Evolutionary conservation across 2,329 filamentous ascomycete genomes (phyloP).

Genomic region (Fusarium subglutinans): DNA sequence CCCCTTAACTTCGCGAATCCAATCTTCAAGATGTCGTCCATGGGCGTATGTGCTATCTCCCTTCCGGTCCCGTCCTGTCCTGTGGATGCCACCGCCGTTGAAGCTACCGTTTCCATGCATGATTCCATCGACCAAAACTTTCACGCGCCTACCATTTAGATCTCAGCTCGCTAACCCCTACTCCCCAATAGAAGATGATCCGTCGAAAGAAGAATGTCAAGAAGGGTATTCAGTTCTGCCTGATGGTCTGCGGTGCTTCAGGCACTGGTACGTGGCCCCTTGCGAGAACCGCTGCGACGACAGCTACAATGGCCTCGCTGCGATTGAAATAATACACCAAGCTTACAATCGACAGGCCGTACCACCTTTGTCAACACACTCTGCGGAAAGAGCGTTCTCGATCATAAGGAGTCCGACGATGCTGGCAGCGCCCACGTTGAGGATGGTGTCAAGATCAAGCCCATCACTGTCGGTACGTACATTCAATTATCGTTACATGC

Average conservation of each 20-base stretch:
- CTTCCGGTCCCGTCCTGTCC: neutral
- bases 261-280: conserved; percentile 80
- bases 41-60: conserved; percentile 45
- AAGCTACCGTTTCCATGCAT: conserved; percentile 38
- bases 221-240: conserved; percentile 99
- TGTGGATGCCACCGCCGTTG: conserved; percentile 27
- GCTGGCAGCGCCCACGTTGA: conserved; percentile 87
- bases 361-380: conserved; percentile 99
- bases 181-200: conserved; percentile 80
- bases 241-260: conserved; percentile 99
- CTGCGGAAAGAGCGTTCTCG: conserved; percentile 91
- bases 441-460: conserved; percentile 98
- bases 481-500: neutral
- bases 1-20: conserved; percentile 28
- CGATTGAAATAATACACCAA: conserved; percentile 19
- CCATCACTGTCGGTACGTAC: conserved; percentile 86
- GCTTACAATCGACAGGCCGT: conserved; percentile 70
- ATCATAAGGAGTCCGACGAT: conserved; percentile 93
- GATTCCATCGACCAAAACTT: conserved; percentile 13
- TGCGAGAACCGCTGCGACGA: conserved; percentile 21
- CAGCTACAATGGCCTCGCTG: conserved; percentile 6
- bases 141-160: conserved; percentile 24
- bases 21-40: conserved; percentile 46
- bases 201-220: conserved; percentile 99
- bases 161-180: conserved; percentile 42